Evolutionary conservation across 441 rosid species (phyloP), one percentile per base, ranked within the genome.

Genomic region (Gossypium aridum): DNA sequence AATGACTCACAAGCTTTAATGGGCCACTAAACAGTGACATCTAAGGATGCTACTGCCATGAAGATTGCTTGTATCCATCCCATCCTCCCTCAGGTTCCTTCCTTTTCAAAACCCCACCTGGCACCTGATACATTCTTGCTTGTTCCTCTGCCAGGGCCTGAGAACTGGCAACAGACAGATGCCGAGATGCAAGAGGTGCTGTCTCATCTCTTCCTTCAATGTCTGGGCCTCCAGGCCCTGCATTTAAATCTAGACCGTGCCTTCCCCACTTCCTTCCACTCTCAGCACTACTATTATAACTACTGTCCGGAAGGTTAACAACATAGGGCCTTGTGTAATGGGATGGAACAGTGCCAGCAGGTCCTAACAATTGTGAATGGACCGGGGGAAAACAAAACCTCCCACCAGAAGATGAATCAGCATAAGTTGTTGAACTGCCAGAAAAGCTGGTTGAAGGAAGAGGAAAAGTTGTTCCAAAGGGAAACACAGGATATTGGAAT

Each of bases 41-140:
- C 34, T 66, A 23, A 64, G 75, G 70, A 53, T 45, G 75, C 85
- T 85, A 87, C 78, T 83, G 94, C 94, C 92, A 90, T 51, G 88
- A 78, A 28, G 85, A 76, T 25, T 87, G 91, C 82, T 77, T 87
- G 79, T 84, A 87, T 49, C 86, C 88, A 79, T 90, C 92, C 91
- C 91, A 85, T 54, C 94, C 94, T n/a, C 92, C 94, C 4, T 88
- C 94, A 2, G 92, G 92, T 67, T 90, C 94, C 72, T 87, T 90
- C 80, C 91, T 90, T 86, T 83, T 90, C 28, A 83, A 84, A 72
- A 79, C 51, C 17, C 90, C 85, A 65, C 91, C 85, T 25, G 86
- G 62, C 75, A 83, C 67, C 66, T 88, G 94, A 81, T 80, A 88
- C 70, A 87, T 81, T 79, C 91, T 85, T 75, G 91, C 81, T 80